Conservation (phyloP, 768 basidiomycete species). For the Phanerochaete sordida region DNA sequence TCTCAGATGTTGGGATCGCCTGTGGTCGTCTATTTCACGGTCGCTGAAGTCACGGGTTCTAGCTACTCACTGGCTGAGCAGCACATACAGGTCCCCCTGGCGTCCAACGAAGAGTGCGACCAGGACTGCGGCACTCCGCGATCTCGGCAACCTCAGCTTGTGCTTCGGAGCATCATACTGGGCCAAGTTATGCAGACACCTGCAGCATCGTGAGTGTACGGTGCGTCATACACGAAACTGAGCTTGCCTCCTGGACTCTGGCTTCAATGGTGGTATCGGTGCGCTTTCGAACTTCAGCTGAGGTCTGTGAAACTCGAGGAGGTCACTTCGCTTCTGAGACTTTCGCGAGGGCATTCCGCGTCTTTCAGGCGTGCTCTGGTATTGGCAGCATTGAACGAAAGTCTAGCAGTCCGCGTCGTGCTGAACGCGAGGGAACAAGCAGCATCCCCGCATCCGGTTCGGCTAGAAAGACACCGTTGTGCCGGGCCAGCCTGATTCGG, state of each 20-base stretch:
- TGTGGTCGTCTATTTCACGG: no score
- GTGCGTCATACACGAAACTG: background rate
- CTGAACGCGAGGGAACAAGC: no score
- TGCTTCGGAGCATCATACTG: constrained; percentile 42
- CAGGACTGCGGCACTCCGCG: constrained; percentile 69
- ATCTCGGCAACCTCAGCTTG: constrained; percentile 43
- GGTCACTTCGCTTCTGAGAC: constrained; percentile 25
- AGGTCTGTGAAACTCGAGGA: constrained; percentile 48
- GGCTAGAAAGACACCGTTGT: no score
- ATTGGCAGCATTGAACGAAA: background rate
- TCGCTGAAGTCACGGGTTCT: no score
- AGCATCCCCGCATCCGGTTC: no score
- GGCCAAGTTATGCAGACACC: constrained; percentile 56
- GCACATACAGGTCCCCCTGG: constrained; percentile 78
- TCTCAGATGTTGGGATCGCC: constrained; percentile 68
- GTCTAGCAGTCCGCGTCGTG: no score
- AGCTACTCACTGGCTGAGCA: constrained; percentile 81
- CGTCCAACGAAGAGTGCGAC: constrained; percentile 85
- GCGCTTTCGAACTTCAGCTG: constrained; percentile 36
- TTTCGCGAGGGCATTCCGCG: background rate
- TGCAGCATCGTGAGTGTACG: constrained; percentile 19
- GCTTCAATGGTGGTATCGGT: constrained; percentile 44
- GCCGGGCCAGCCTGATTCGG: no score
- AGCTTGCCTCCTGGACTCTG: constrained; percentile 10
- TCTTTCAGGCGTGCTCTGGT: background rate